Conservation (phyloP, 352 stramenopile species). For the Phytophthora colocasiae region DNA sequence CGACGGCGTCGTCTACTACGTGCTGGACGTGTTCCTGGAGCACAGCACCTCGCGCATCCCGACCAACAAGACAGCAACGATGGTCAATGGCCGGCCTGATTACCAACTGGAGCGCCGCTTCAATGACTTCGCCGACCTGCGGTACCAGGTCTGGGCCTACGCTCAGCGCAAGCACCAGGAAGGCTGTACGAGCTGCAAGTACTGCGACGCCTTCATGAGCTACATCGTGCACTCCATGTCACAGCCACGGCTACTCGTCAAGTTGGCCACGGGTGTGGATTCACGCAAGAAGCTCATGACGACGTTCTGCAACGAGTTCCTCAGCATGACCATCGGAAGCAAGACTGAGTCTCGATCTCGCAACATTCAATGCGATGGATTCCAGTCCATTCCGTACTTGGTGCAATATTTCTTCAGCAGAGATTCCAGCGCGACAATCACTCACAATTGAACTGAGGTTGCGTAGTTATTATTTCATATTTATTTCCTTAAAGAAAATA, state of each 20-base stretch:
- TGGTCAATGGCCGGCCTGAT: constrained; percentile 38
- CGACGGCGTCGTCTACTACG: constrained; percentile 55
- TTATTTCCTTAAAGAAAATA: too few relatives aligned
- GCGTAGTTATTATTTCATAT: too few relatives aligned
- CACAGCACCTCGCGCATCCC: constrained; percentile 63
- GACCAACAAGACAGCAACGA: constrained; percentile 45
- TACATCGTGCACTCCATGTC: constrained; percentile 62
- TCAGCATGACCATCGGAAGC: constrained; percentile 44
- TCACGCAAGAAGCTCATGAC: constrained; percentile 54
- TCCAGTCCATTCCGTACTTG: constrained; percentile 51
- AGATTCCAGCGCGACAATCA: neutral
- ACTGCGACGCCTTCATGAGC: constrained; percentile 59
- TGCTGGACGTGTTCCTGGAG: constrained; percentile 66
- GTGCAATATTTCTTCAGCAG: constrained; percentile 52
- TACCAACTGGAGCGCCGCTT: constrained; percentile 62
- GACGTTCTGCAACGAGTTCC: constrained; percentile 60
- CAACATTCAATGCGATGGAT: constrained; percentile 43
- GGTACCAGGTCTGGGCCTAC: constrained; percentile 57
- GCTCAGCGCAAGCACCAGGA: constrained; percentile 48
- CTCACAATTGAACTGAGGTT: constrained; percentile 41
- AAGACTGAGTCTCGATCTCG: constrained; percentile 37
- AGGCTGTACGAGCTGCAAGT: constrained; percentile 40
- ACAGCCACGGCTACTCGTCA: constrained; percentile 58
- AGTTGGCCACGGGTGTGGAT: constrained; percentile 43
- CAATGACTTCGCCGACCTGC: constrained; percentile 59